Base-by-base conservation (phyloP, 495 filamentous ascomycete genomes). In the Penicillium egyptiacum region DNA sequence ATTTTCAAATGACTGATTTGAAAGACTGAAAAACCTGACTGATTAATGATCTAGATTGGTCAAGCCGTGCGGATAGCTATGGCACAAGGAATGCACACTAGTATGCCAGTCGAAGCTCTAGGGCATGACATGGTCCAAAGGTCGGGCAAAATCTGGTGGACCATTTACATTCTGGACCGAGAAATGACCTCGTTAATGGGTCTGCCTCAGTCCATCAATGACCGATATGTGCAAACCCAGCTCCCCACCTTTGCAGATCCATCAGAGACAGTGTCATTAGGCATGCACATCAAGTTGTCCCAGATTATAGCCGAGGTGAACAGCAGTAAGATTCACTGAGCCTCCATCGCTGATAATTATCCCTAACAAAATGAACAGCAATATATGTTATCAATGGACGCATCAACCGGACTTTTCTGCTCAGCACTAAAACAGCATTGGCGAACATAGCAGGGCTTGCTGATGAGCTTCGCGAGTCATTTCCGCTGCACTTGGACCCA, bases 161-260 rank as follows among this genome's bases (percentile, higher is more conserved):
- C 75, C 0, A 63, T 77, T 1, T 79, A 79, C 54, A 65, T 77
- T 22, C 60, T 79, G 11, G 75, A 79, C 55, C 67, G 74, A 14
- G 70, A 75, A 52, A 75, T 76, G 73, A 72, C 74, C 12, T 77
- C 74, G 1, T 58, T 77, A 37, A 75, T 79, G 72, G 75, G 75
- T 3, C 44, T 77, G 11, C 74, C 75, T 16, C 69, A 75, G 47
- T 67, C 70, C 4, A 64, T 79, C 23, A 64, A 62, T 28, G 74
- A 77, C 30, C 61, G 70, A 26, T 70, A 77, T 26, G 58, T 76
- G 12, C 64, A 73, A 46, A 63, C 69, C 11, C 65, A 68, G 25
- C 62, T 77, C 10, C 75, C 73, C 5, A 54, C 52, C 26, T 77
- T 72, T 37, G 43, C 64, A 25, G 69, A 64, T 33, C 69, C 66